Evolutionary conservation across 805 yeast genomes (phyloP).

Genomic region (Saturnispora sekii): DNA sequence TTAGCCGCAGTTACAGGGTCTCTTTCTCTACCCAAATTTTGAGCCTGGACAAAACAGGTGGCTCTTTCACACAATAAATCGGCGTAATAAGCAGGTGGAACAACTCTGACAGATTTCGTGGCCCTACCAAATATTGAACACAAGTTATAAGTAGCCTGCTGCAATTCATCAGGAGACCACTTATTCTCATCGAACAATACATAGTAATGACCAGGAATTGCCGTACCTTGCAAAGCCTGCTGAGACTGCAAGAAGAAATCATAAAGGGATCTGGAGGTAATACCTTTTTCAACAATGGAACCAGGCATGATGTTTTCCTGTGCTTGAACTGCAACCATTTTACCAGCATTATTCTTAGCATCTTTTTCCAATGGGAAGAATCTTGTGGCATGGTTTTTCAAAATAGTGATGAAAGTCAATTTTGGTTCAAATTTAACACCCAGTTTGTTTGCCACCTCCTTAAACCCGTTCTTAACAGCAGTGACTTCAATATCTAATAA

Average conservation of each 20-base stretch:
- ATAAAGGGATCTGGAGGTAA: constrained; percentile 23
- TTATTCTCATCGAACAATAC: constrained; percentile 24
- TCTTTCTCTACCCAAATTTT: constrained; percentile 6
- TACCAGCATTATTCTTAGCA: constrained; percentile 17
- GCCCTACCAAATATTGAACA: constrained; percentile 25
- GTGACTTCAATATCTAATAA: constrained; percentile 24
- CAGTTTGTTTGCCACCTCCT: constrained; percentile 11
- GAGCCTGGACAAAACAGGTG: constrained; percentile 15
- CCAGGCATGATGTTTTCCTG: constrained; percentile 22
- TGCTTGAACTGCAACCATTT: constrained; percentile 17
- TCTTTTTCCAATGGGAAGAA: constrained; percentile 23
- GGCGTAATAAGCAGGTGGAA: constrained; percentile 27
- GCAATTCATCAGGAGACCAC: constrained; percentile 22
- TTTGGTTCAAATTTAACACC: constrained; percentile 20
- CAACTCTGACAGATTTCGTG: constrained; percentile 25
- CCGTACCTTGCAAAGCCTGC: constrained; percentile 28
- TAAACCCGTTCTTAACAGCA: constrained; percentile 17
- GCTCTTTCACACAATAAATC: constrained; percentile 27
- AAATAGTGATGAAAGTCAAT: constrained; percentile 21
- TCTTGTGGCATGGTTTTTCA: constrained; percentile 22
- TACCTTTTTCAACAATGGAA: constrained; percentile 25
- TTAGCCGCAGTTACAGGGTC: constrained; percentile 14
- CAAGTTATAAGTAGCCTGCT: constrained; percentile 22
- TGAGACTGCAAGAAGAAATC: constrained; percentile 27
- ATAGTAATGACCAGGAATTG: constrained; percentile 27